phyloP scores from a whole-genome alignment of 1,284 basidiomycete species.

The Violaceomyces palustris region DNA sequence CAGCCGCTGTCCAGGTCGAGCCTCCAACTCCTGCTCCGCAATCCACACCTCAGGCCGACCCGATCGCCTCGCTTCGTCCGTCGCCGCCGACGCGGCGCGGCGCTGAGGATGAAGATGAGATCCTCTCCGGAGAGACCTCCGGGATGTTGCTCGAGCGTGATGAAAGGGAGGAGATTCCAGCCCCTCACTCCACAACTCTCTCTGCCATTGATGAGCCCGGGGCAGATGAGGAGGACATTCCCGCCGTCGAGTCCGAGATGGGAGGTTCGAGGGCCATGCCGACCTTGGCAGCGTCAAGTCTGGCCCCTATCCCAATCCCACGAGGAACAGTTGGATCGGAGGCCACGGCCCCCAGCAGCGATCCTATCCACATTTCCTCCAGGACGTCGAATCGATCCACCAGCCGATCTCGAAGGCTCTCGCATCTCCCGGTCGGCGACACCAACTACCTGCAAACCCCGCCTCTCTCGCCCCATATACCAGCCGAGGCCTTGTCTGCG shows the following conservation, averaged over 20 bases:
- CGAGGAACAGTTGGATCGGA: constrained; percentile 2
- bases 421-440: constrained; percentile 7
- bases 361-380: constrained; percentile 3
- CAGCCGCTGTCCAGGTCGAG: too few species aligned
- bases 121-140: constrained; percentile 23
- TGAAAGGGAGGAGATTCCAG: constrained; percentile 4
- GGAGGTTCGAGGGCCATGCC: too few species aligned
- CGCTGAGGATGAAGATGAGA: constrained; percentile 9
- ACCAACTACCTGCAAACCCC: constrained; percentile 33
- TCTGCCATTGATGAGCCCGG: constrained; percentile 14
- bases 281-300: constrained; percentile 6
- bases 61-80: too few species aligned
- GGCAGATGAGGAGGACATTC: constrained; percentile 39
- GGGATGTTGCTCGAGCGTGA: constrained; percentile 9
- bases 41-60: too few species aligned
- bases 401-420: too few species aligned
- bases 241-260: constrained; percentile 36
- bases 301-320: constrained; percentile 36
- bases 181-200: constrained; percentile 17
- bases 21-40: too few species aligned
- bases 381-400: constrained; percentile 16
- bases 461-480: constrained; percentile 43
- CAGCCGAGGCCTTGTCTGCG: constrained; percentile 7
- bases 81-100: too few species aligned
- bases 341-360: constrained; percentile 5